Percentiles rank a stretch among this genome's conserved stretches.
Conservation (phyloP, 2,329 filamentous ascomycete species). For the Apiospora hydei region DNA sequence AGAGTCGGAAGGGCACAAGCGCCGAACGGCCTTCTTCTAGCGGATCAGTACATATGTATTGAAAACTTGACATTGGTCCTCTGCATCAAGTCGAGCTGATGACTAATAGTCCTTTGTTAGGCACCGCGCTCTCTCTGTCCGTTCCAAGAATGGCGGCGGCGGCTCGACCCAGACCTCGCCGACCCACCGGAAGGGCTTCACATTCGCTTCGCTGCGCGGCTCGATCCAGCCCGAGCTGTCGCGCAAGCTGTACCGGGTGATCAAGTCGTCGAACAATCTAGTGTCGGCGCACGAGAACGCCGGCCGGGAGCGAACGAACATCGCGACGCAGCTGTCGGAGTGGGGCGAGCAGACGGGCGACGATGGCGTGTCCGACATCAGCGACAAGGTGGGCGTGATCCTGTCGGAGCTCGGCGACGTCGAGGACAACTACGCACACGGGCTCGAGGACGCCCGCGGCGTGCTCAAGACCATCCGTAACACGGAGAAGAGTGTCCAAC, state of each 20-base stretch:
- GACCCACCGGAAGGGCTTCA: conserved; percentile 74
- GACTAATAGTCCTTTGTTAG: conserved; percentile 47
- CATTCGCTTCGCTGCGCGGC: conserved; percentile 85
- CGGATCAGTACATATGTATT: conserved; percentile 6
- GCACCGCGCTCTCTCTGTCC: conserved; percentile 78
- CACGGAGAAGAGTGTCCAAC: conserved; percentile 94
- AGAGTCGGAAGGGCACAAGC: background rate
- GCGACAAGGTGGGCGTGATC: conserved; percentile 94
- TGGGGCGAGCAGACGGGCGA: conserved; percentile 95
- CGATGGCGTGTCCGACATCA: conserved; percentile 85
- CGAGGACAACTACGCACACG: conserved; percentile 87
- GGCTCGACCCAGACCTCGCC: conserved; percentile 33
- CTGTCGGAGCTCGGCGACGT: conserved; percentile 93
- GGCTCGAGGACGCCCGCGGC: conserved; percentile 82
- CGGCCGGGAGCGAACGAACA: conserved; percentile 81
- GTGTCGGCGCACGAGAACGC: conserved; percentile 86
- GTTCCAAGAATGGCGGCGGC: conserved; percentile 61
- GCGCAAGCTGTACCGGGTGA: conserved; percentile 86
- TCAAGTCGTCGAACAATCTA: conserved; percentile 93
- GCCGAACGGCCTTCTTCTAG: background rate
- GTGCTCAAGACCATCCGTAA: conserved; percentile 93
- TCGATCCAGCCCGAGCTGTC: conserved; percentile 87
- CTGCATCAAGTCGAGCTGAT: background rate
- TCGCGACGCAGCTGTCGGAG: conserved; percentile 90
- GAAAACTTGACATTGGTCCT: background rate